Conservation (phyloP, 768 basidiomycete species). For the Boletus patriciae region DNA sequence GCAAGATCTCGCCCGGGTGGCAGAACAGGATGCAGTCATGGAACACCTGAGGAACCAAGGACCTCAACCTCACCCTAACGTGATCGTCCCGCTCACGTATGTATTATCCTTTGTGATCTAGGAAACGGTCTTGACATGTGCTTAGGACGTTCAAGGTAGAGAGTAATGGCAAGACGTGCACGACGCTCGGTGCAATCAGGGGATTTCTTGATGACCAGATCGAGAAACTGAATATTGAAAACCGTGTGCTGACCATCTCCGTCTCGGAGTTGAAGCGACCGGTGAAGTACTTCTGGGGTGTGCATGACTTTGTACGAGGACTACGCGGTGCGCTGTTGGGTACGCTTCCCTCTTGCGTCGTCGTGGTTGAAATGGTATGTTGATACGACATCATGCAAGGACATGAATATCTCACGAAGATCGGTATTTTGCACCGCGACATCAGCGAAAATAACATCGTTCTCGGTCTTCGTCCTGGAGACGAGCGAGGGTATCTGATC, state of each 20-base stretch:
- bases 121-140: neutral
- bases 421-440: constrained; percentile 32
- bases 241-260: neutral
- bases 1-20: constrained; percentile 4
- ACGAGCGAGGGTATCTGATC: constrained; percentile 29
- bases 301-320: constrained; percentile 16
- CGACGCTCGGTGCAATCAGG: constrained; percentile 4
- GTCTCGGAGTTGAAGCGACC: neutral
- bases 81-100: neutral
- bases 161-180: neutral
- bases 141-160: neutral
- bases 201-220: neutral
- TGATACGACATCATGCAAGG: neutral
- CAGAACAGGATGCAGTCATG: neutral
- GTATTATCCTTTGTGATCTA: too few relatives aligned
- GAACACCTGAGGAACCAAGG: neutral
- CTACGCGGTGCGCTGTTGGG: constrained; percentile 11
- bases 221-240: neutral
- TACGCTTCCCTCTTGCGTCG: neutral
- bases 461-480: neutral
- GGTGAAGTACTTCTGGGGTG: constrained; percentile 12
- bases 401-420: constrained; percentile 4
- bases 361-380: neutral
- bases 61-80: neutral
- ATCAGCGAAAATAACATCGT: constrained; percentile 4